phyloP scores from a whole-genome alignment of 2,329 filamentous ascomycete genomes.

The Fusarium tanahbumbuense region DNA sequence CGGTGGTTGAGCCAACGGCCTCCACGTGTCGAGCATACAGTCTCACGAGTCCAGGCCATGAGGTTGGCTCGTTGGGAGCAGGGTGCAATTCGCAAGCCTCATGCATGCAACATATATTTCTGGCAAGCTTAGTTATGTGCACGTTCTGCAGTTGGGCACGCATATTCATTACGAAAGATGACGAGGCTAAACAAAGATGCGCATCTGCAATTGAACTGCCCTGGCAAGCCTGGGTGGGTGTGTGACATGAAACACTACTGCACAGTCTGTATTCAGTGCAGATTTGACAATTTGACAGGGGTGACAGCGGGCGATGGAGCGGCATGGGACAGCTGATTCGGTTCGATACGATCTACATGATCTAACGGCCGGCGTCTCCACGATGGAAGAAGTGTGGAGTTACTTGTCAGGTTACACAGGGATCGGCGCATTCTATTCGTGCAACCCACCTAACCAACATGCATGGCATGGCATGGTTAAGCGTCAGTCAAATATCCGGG shows the following conservation, averaged over 20 bases:
- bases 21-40: conserved; percentile 10
- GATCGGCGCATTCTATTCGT: conserved; percentile 19
- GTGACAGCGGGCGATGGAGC: neutral
- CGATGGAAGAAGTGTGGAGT: conserved; percentile 16
- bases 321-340: conserved; percentile 8
- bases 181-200: conserved; percentile 1
- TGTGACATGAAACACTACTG: conserved; percentile 1
- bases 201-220: neutral
- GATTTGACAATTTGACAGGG: conserved; percentile 16
- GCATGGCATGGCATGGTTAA: conserved; percentile 9
- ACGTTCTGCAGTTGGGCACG: conserved; percentile 1
- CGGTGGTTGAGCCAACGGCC: conserved; percentile 56
- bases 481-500: conserved; percentile 15
- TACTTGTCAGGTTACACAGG: conserved; percentile 36
- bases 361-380: conserved; percentile 20
- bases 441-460: conserved; percentile 10
- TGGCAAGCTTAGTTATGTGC: conserved; percentile 16
- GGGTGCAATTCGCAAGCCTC: conserved; percentile 7
- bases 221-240: neutral
- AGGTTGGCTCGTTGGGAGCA: conserved; percentile 11
- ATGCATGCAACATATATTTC: conserved; percentile 17
- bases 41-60: neutral
- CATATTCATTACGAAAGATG: conserved; percentile 15
- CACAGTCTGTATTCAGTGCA: neutral
- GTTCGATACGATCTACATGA: conserved; percentile 10